Evolutionary conservation across 306 rosid species (phyloP).

Genomic region (Ormosia emarginata): DNA sequence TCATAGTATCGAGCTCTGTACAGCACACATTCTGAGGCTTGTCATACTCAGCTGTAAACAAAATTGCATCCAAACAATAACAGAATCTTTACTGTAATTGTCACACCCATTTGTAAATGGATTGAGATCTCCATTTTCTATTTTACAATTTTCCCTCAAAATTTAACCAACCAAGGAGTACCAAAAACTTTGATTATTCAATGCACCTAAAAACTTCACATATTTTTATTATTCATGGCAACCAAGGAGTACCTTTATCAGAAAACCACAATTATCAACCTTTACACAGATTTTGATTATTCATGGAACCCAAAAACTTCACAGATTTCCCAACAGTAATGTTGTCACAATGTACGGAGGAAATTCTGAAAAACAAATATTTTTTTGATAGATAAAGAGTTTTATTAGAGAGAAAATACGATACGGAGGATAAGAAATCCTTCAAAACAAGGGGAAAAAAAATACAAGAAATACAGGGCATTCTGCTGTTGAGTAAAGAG

Average conservation of each 20-base stretch:
- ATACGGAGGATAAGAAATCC: too few species aligned
- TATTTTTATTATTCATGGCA: too few species aligned
- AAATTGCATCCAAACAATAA: not conserved
- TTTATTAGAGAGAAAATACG: not conserved
- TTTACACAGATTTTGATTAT: too few species aligned
- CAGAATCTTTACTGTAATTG: not conserved
- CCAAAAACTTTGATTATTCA: not conserved
- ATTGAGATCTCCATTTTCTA: not conserved
- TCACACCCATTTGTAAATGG: not conserved
- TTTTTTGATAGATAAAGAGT: not conserved
- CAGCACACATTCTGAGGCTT: not conserved
- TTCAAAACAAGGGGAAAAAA: too few species aligned
- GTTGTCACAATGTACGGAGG: not conserved
- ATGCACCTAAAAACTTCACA: not conserved
- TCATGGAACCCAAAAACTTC: not conserved
- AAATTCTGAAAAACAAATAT: not conserved
- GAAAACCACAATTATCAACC: too few species aligned
- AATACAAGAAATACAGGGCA: too few species aligned
- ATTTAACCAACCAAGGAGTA: not conserved
- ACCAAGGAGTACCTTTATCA: too few species aligned
- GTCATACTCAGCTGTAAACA: not conserved
- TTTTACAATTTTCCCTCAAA: not conserved
- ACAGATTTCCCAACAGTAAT: not conserved
- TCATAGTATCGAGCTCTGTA: not conserved
- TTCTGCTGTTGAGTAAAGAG: too few species aligned